Base-by-base conservation (phyloP, 495 filamentous ascomycete genomes). In the Baudoinia panamericana region DNA sequence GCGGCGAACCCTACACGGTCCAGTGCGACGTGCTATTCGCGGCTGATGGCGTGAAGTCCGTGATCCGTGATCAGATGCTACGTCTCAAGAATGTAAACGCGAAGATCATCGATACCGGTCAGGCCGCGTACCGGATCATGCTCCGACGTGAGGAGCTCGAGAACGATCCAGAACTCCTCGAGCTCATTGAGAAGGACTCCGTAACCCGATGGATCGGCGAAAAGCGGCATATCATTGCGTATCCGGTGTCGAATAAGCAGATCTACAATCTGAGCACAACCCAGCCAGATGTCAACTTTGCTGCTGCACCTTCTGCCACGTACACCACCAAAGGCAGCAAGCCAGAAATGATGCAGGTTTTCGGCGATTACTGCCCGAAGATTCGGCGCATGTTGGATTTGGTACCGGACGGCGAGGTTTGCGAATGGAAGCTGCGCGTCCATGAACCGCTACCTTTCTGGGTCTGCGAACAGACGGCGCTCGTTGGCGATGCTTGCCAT, bases 41-140 rank as follows among this genome's bases (percentile, higher is more conserved):
- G 9, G 68, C 74, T 2, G 81, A 90, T 48, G 82, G 82, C 27
- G 75, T 88, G 57, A 86, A 84, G 59, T 74, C 69, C 42, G 39
- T 58, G 32, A 72, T 77, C 31, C 76, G 80, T 20, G 60, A 65
- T 7, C 63, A 68, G 27, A 74, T 87, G 67, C 69, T 84, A 12
- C 61, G 66, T 36, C 46, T 57, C 13, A 61, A 80, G 5, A 62
- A 67, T 43, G 60, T 71, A 47, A 46, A 65, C 7, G 70, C 70
- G 18, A 63, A 71, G 37, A 72, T 82, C 56, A 66, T 73, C 40
- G 79, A 85, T 53, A 85, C 77, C 23, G 66, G 79, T 22, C 76
- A 87, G 54, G 81, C 81, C 12, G 82, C 80, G n/a, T 88, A 85
- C 67, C 72, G 82, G 11, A 85, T 90, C 63, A 80, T 87, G 76